Evolutionary conservation across 2,329 filamentous ascomycete genomes (phyloP), one percentile per base, ranked within the genome.

Genomic region (Talaromyces sp.): DNA sequence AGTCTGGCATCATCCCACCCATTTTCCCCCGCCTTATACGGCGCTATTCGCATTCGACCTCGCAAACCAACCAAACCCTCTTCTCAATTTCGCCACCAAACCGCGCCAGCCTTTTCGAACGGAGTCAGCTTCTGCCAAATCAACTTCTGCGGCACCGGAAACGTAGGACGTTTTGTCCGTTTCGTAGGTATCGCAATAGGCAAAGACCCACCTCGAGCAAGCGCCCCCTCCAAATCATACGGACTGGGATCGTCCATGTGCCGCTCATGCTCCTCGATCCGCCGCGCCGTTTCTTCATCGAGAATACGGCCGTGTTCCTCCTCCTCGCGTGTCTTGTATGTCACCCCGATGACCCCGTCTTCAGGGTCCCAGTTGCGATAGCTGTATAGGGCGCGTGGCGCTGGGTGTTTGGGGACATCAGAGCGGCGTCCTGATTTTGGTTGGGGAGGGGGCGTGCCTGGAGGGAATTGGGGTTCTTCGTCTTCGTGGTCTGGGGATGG

Each of bases 101-200:
- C 56, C 41, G 54, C 48, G 6, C 59, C 59, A 52, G 59, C 59
- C 31, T 35, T 55, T 26, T 61, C 59, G 9, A 52, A 55, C 21
- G 56, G 50, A 14, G 55, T 61, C 6, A 61, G 59, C 51, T 19
- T 52, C 51, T 61, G 35, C 55, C 59, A 61, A 17, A 61, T 58
- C 50, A 61, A 19, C 19, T 61, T 61, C 14, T 38, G 21, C 2
- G 56, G 59, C 3, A 58, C 17, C 17, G 56, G 59, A 41, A 58
- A 61, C 26, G 56, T 61, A 46, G 55, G 55, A 9, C 55, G 50
- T 21, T 27, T 32, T 8, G 48, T 52, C 38, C 21, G 29, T 17
- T 32, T 59, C 3, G 12, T 11, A 4, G 52, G 29, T 11, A 55
- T 21, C 3, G 27, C 3, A 14, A 55, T 50, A 1, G 57, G 57